Evolutionary conservation across 176 grass and related monocot species (phyloP), one percentile per base, ranked within the genome.

Genomic region (Aegilops longissima): DNA sequence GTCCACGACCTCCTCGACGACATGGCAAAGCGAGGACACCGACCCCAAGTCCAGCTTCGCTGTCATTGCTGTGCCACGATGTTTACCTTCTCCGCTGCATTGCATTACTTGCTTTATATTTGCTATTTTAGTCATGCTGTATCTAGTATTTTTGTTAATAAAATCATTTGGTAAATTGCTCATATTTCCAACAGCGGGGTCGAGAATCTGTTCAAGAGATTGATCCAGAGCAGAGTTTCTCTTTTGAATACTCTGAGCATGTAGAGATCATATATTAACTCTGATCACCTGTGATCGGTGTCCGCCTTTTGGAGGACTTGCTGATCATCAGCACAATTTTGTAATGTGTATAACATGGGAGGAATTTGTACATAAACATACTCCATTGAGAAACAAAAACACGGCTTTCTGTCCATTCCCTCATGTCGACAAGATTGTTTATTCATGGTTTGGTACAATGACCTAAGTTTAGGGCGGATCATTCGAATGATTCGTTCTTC

Each of bases 161-260:
- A 27, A 27, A 27, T 27, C 27, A 27, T 27, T 27, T 27, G 27
- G 27, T 27, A 27, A 27, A 27, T 27, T 27, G 27, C 27, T 27
- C 27, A 27, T 27, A 27, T 27, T 27, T 27, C 27, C 27, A 27
- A 27, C 27, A 82, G 63, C 24, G 35, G 38, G 83, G 71, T 94
- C 5, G 76, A 83, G 34, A 36, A 8, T 87, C 45, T 88, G 69
- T 90, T 93, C 82, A 83, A 74, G 78, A 84, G 59, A 73, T 36
- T 88, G 47, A 90, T 93, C 88, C 85, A 93, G 67, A 85, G 54
- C 64, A 90, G 91, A 85, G 89, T 91, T 44, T 88, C 86, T 62
- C 88, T 93, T 39, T 86, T 90, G 61, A 93, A 91, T 59, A 81
- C 70, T 78, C 83, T 87, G 21, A 90, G 68, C 81, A 70, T 73